A percentile compares a stretch with the other conserved stretches of the same genome.
phyloP scores from a whole-genome alignment of 345 rosid species.

The Draba incana region DNA sequence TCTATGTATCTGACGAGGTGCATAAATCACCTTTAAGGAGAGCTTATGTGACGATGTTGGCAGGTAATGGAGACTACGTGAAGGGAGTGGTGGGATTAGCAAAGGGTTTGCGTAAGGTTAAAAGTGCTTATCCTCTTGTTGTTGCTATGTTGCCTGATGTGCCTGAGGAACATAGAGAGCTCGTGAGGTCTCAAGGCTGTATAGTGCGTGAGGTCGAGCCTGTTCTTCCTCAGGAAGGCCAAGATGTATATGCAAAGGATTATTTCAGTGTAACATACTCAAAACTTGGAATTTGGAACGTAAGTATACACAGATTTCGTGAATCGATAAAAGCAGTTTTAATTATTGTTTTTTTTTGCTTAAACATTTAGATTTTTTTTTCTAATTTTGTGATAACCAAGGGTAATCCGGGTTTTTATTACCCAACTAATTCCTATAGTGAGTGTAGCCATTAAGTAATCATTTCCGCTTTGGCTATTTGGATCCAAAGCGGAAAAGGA shows the following conservation, averaged over 20 bases:
- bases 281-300: constrained; percentile 26
- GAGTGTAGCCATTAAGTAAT: too few species aligned
- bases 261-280: constrained; percentile 34
- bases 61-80: constrained; percentile 39
- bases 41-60: constrained; percentile 68
- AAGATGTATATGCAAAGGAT: constrained; percentile 13
- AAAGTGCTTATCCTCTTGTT: constrained; percentile 62
- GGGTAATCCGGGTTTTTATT: too few species aligned
- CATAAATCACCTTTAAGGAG: constrained; percentile 23
- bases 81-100: constrained; percentile 77
- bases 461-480: too few species aligned
- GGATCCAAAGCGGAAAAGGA: too few species aligned
- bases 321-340: too few species aligned
- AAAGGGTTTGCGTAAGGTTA: constrained; percentile 68
- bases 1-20: constrained; percentile 31
- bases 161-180: constrained; percentile 70
- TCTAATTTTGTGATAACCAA: too few species aligned
- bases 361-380: too few species aligned
- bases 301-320: background rate
- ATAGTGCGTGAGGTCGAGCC: constrained; percentile 54
- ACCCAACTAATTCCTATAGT: too few species aligned
- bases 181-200: constrained; percentile 63
- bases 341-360: too few species aligned
- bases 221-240: constrained; percentile 1
- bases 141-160: constrained; percentile 79